These are phyloP conservation scores for Straminergon stramineum DNA, from an alignment of 225 moss, liverwort and hornwort species.

Conservation along the genomic window DNA sequence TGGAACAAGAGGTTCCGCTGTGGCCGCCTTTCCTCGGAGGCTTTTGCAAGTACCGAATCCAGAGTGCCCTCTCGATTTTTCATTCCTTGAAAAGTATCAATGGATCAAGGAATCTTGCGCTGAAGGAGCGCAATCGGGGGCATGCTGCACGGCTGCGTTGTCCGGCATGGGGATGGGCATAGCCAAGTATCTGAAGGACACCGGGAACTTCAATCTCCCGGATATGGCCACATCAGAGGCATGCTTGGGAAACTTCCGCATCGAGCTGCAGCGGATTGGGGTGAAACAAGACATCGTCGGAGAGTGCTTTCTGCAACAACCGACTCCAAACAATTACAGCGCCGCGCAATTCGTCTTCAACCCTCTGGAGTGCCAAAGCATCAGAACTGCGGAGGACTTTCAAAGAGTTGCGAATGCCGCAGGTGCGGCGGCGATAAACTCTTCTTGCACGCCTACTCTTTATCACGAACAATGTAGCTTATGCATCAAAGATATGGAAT, in stretches of 20 bases:
- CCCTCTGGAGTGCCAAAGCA: neutral
- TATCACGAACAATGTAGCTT: neutral
- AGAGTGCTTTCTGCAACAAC: neutral
- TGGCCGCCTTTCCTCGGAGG: neutral
- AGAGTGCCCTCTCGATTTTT: neutral
- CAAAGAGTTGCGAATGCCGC: neutral
- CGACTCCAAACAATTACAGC: neutral
- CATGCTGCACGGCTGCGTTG: neutral
- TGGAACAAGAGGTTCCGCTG: neutral
- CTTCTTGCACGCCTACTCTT: neutral
- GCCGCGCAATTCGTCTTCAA: neutral
- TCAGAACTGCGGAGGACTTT: neutral
- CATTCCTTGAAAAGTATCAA: neutral
- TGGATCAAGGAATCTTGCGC: neutral
- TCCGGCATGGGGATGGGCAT: neutral
- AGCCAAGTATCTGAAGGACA: conserved; percentile 1
- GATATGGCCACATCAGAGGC: neutral
- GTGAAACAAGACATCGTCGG: neutral
- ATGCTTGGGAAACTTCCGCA: neutral
- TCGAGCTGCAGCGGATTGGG: neutral
- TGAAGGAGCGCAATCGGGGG: neutral
- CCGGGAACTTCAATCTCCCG: neutral
- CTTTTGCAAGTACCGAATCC: neutral
- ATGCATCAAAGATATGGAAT: neutral
- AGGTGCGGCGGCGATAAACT: neutral